Percentiles rank a stretch among this genome's conserved stretches.
Evolutionary conservation across 1,139 yeast genomes (phyloP).

Genomic region (Saccharomyces hybrid): DNA sequence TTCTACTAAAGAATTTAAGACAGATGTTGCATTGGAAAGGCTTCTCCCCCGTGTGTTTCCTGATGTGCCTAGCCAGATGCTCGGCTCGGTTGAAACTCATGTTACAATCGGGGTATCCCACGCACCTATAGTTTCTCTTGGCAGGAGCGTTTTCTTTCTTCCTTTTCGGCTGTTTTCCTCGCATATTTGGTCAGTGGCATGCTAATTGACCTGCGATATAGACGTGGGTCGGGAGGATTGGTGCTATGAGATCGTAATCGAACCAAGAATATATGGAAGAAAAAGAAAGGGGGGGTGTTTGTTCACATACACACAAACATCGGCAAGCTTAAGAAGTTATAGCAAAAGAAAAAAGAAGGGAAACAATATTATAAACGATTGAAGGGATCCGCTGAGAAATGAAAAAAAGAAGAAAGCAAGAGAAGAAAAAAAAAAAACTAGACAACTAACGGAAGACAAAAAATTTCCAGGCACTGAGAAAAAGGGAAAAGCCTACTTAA

Average conservation of each 20-base stretch:
- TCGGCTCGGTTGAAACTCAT: slow-evolving; percentile 88
- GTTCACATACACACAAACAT: not conserved
- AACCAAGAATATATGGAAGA: not conserved
- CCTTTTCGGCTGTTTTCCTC: slow-evolving; percentile 1
- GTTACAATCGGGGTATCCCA: slow-evolving; percentile 77
- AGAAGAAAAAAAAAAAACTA: not conserved
- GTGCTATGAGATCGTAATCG: not conserved
- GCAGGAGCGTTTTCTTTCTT: not conserved
- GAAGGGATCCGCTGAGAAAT: slow-evolving; percentile 1
- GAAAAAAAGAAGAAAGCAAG: not conserved
- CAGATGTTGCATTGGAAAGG: slow-evolving; percentile 87
- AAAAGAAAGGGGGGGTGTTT: not conserved
- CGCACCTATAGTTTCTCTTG: slow-evolving; percentile 53
- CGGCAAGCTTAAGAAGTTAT: not conserved
- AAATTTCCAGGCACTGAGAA: not conserved
- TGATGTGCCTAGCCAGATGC: slow-evolving; percentile 83
- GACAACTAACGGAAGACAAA: not conserved
- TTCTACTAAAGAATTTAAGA: slow-evolving; percentile 67
- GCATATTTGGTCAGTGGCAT: not conserved
- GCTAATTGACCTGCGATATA: not conserved
- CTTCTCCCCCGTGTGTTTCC: slow-evolving; percentile 92
- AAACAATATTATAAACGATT: not conserved
- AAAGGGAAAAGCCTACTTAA: not conserved
- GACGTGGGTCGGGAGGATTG: not conserved
- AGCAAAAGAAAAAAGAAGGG: not conserved